These are phyloP conservation scores for Hericium alpestre DNA, from an alignment of 768 basidiomycete genomes.

Conservation along the genomic window DNA sequence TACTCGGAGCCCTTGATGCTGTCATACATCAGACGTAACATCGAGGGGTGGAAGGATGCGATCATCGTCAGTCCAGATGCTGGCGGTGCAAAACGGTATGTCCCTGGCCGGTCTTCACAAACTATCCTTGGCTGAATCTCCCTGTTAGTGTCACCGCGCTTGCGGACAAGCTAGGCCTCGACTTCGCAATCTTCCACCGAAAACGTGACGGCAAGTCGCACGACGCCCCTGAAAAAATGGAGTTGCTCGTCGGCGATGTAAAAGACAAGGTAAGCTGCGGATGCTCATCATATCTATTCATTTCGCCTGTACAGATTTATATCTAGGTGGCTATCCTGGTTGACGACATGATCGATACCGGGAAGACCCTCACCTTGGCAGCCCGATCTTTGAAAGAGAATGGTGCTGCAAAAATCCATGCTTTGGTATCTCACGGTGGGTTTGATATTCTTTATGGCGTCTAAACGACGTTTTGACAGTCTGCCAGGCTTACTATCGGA, in stretches of 20 bases:
- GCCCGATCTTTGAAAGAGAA: constrained; percentile 78
- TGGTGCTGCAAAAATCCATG: constrained; percentile 80
- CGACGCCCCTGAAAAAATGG: constrained; percentile 71
- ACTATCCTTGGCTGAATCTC: too few species aligned
- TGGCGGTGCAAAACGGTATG: constrained; percentile 95
- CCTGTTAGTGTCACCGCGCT: constrained; percentile 76
- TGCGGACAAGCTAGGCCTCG: constrained; percentile 89
- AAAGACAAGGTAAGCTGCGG: constrained; percentile 57
- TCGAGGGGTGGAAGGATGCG: constrained; percentile 75
- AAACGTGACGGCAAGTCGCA: constrained; percentile 64
- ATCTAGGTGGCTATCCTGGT: constrained; percentile 81
- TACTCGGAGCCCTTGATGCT: constrained; percentile 95
- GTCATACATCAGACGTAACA: constrained; percentile 79
- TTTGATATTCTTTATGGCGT: constrained; percentile 8
- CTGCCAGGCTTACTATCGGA: constrained; percentile 70
- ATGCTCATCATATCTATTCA: neutral
- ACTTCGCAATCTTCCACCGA: constrained; percentile 92
- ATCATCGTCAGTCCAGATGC: constrained; percentile 97
- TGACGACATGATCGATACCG: constrained; percentile 98
- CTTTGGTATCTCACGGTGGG: constrained; percentile 85
- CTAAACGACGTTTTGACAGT: neutral
- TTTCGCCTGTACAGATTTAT: constrained; percentile 5
- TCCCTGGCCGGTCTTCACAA: constrained; percentile 2
- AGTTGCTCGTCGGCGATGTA: constrained; percentile 91
- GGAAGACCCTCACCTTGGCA: constrained; percentile 78